These are phyloP conservation scores for Leccinum sublutescens DNA, from an alignment of 768 basidiomycete species.

Conservation along the genomic window DNA sequence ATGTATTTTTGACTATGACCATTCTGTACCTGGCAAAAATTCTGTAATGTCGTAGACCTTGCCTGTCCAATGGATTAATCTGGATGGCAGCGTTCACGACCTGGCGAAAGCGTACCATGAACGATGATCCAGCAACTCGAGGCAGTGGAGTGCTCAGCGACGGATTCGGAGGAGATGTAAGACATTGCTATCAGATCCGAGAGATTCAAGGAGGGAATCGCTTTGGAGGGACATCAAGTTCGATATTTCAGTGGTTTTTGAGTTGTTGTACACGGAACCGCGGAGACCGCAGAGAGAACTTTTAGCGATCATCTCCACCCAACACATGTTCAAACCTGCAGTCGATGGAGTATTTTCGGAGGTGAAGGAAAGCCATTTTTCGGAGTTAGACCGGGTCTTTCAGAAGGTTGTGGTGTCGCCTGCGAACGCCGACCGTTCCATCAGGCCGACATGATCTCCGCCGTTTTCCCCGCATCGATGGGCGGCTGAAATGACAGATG, in stretches of 20 bases:
- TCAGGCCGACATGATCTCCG: background rate
- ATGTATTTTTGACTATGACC: constrained; percentile 20
- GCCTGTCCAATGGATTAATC: constrained; percentile 67
- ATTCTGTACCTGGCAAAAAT: constrained; percentile 65
- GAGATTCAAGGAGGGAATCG: background rate
- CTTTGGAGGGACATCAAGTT: background rate
- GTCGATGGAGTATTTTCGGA: background rate
- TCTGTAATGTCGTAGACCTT: constrained; percentile 76
- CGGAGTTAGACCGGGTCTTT: constrained; percentile 24
- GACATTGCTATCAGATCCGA: constrained; percentile 14
- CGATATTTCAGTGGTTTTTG: constrained; percentile 7
- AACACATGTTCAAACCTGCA: background rate
- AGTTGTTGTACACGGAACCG: constrained; percentile 12
- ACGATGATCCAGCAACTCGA: constrained; percentile 80
- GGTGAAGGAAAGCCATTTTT: background rate
- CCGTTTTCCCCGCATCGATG: background rate
- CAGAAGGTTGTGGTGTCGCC: background rate
- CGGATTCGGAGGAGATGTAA: constrained; percentile 40
- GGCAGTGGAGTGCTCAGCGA: constrained; percentile 50
- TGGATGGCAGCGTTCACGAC: constrained; percentile 41
- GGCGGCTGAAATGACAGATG: background rate
- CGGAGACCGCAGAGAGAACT: constrained; percentile 10
- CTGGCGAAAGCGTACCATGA: constrained; percentile 47
- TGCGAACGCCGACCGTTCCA: background rate
- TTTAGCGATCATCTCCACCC: constrained; percentile 4